phyloP scores from a whole-genome alignment of 352 stramenopile genomes.

The Globisporangium canariense region DNA sequence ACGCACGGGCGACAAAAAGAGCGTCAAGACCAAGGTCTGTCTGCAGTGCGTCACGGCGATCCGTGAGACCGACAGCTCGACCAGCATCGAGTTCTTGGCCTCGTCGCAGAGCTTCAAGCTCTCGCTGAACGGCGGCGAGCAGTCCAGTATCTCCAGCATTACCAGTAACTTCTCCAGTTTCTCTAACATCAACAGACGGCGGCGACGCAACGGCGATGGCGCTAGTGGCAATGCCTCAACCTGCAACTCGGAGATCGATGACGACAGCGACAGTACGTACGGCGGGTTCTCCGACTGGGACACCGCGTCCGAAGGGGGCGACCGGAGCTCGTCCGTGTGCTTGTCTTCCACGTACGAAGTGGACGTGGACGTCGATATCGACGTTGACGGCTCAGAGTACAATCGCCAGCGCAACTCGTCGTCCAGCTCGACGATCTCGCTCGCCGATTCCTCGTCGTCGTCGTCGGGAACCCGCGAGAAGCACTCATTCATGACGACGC shows the following conservation, averaged over 20 bases:
- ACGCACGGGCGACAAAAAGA: slow-evolving; percentile 24
- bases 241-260: slow-evolving; percentile 15
- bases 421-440: slow-evolving; percentile 8
- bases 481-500: slow-evolving; percentile 33
- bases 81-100: slow-evolving; percentile 2
- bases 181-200: neutral
- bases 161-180: slow-evolving; percentile 3
- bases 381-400: neutral
- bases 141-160: neutral
- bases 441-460: slow-evolving; percentile 10
- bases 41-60: slow-evolving; percentile 52
- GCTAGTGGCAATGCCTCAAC: neutral
- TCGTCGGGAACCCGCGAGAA: slow-evolving; percentile 22
- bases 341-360: neutral
- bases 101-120: neutral
- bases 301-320: slow-evolving; percentile 9
- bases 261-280: neutral
- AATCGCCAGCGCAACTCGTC: slow-evolving; percentile 5
- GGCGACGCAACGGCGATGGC: neutral
- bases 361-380: slow-evolving; percentile 4
- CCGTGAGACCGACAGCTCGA: slow-evolving; percentile 22
- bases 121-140: neutral
- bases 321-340: slow-evolving; percentile 6
- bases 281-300: slow-evolving; percentile 13
- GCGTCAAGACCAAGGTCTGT: slow-evolving; percentile 61